Percentiles rank a stretch among this genome's conserved stretches.
phyloP scores from a whole-genome alignment of 176 grass and related monocot genomes.

The Calamus simplicifolius region DNA sequence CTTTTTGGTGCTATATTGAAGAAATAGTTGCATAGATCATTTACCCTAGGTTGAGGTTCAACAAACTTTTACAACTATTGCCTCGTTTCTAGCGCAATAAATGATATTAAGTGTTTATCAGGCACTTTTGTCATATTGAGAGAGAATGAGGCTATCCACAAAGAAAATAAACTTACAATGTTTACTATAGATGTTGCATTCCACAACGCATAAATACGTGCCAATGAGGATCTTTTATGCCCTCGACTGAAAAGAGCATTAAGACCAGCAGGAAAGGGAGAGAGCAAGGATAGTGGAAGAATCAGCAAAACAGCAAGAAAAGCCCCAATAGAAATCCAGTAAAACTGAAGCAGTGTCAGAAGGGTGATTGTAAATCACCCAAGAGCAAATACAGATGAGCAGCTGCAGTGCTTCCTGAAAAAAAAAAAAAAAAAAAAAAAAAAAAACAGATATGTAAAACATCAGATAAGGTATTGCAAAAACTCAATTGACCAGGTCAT shows the following conservation, averaged over 20 bases:
- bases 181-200: conserved; percentile 81
- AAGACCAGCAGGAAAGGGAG: conserved; percentile 91
- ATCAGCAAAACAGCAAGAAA: conserved; percentile 83
- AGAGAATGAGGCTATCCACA: background rate
- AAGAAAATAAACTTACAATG: conserved; percentile 54
- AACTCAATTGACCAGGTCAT: no score
- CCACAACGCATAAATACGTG: conserved; percentile 92
- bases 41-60: no score
- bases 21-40: no score
- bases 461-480: no score
- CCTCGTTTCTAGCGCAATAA: no score
- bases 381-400: conserved; percentile 78
- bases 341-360: conserved; percentile 86
- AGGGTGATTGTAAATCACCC: conserved; percentile 80
- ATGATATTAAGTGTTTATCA: background rate
- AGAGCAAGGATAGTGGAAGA: conserved; percentile 75
- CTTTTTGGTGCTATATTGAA: no score
- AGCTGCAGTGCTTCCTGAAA: conserved; percentile 83
- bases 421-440: conserved; percentile 44
- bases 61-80: no score
- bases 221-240: conserved; percentile 83
- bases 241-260: conserved; percentile 95
- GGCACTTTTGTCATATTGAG: background rate
- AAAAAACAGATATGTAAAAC: conserved; percentile 4
- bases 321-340: conserved; percentile 91